Base-by-base conservation (phyloP, 148 eudicot genomes). In the Camellia sinensis region DNA sequence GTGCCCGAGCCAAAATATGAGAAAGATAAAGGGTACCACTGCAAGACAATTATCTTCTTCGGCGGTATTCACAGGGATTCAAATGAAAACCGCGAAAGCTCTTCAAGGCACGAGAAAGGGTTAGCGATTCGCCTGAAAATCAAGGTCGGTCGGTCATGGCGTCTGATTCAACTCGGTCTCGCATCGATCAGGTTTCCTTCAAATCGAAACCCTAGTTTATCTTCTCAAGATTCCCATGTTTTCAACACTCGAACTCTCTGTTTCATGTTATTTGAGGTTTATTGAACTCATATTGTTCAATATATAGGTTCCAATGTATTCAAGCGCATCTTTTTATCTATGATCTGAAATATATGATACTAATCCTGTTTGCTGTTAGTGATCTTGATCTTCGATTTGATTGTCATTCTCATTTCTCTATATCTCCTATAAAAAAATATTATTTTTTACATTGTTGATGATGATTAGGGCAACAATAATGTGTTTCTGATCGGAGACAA, bases 171-270 rank as follows among this genome's bases (percentile, higher is more conserved):
- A 87, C 93, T 71, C 94, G 93, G 45, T 73, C 82, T 29, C 97
- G 97, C 66, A 86, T 94, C 73, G 93, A 94, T 85, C 93, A 94
- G 95, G 97, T 94, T 41, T 75, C 60, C 75, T 73, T 18, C 61
- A 37, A 76, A 52, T n/a, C 21, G 3, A 18, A 48, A 52, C 60
- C 73, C 68, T 79, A 40, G 57, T 9, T 12, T 64, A 3, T 8
- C 4, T 44, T 54, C n/a, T 43, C 54, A 66, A 78, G 73, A 78
- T 74, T 65, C 68, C 41, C 64, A 6, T 41, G 0, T 19, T n/a
- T 48, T 65, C 64, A 29, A 48, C 50, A 44, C 1, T 37, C 46
- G 19, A n/a, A n/a, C 37, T n/a, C 44, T 17, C 21, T 0, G 12
- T 79, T 14, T 22, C 53, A 6, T 15, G 3, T 43, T 63, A 0